A percentile compares a stretch with the other conserved stretches of the same genome.
Conservation (phyloP, 75 land plant genomes). For the Cryptomeria japonica region DNA sequence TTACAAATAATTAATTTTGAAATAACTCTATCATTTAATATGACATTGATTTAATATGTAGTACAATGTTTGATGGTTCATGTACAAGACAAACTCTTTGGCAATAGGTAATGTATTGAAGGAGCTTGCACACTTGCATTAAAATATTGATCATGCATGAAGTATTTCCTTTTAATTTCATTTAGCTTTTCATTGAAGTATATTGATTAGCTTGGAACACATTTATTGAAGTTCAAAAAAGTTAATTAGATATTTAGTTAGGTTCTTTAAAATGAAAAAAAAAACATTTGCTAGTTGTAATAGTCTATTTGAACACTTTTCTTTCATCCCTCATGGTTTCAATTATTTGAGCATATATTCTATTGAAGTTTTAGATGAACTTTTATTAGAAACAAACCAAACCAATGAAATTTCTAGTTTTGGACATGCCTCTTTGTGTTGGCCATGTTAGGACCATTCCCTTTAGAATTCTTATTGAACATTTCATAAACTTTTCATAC, state of each 20-base stretch:
- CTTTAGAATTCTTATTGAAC: neutral
- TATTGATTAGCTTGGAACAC: neutral
- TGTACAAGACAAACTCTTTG: too few relatives aligned
- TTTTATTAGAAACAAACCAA: neutral
- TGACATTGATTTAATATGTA: too few relatives aligned
- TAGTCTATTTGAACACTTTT: neutral
- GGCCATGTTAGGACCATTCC: neutral
- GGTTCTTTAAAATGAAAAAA: neutral
- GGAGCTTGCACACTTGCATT: too few relatives aligned
- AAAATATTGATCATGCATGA: too few relatives aligned
- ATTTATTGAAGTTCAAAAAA: neutral
- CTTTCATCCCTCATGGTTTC: neutral
- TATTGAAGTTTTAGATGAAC: neutral
- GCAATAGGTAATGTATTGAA: too few relatives aligned
- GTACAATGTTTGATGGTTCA: too few relatives aligned
- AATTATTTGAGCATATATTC: neutral
- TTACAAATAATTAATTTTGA: too few relatives aligned
- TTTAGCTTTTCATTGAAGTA: too few relatives aligned
- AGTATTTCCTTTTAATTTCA: too few relatives aligned
- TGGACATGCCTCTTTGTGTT: neutral
- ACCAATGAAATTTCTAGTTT: neutral
- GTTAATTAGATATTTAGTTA: neutral
- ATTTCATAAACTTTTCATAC: too few relatives aligned
- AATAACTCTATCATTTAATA: too few relatives aligned
- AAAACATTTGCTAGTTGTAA: neutral